Conservation (phyloP, 2,329 filamentous ascomycete genomes). For the Aspergillus fischeri region DNA sequence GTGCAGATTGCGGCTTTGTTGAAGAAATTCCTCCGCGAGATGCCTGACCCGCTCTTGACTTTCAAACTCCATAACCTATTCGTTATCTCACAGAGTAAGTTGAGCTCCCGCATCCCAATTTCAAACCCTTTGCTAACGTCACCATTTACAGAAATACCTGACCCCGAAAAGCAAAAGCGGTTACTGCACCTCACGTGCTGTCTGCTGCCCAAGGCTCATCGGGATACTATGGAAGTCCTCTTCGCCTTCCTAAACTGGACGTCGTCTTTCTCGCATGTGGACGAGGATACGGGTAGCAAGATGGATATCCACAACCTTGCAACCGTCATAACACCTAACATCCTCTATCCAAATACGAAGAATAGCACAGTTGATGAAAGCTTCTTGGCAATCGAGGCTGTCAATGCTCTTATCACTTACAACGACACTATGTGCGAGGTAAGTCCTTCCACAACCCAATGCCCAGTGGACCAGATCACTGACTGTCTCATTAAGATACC, state of each 20-base stretch:
- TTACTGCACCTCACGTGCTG: slow-evolving; percentile 89
- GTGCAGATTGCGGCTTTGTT: slow-evolving; percentile 90
- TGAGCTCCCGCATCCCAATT: slow-evolving; percentile 8
- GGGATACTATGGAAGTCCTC: slow-evolving; percentile 90
- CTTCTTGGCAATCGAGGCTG: slow-evolving; percentile 88
- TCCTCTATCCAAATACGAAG: slow-evolving; percentile 70
- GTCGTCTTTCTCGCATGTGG: slow-evolving; percentile 92
- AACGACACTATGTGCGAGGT: slow-evolving; percentile 98
- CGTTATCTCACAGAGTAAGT: slow-evolving; percentile 75
- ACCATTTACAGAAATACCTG: slow-evolving; percentile 60
- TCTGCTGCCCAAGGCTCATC: slow-evolving; percentile 83
- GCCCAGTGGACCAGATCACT: slow-evolving; percentile 1
- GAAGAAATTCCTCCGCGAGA: slow-evolving; percentile 90
- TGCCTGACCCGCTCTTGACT: slow-evolving; percentile 91
- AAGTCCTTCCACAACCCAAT: slow-evolving; percentile 35
- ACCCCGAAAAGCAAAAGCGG: slow-evolving; percentile 75
- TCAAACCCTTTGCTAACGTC: neutral
- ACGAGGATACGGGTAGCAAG: slow-evolving; percentile 95
- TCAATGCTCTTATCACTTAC: slow-evolving; percentile 83
- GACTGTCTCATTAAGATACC: slow-evolving; percentile 63
- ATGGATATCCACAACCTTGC: slow-evolving; percentile 98
- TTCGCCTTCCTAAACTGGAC: slow-evolving; percentile 98
- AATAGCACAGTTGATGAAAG: slow-evolving; percentile 76
- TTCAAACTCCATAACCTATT: slow-evolving; percentile 91
- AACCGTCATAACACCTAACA: slow-evolving; percentile 95